Evolutionary conservation across 768 basidiomycete species (phyloP), one percentile per base, ranked within the genome.

Genomic region (Tylopilus cervinicoccineus): DNA sequence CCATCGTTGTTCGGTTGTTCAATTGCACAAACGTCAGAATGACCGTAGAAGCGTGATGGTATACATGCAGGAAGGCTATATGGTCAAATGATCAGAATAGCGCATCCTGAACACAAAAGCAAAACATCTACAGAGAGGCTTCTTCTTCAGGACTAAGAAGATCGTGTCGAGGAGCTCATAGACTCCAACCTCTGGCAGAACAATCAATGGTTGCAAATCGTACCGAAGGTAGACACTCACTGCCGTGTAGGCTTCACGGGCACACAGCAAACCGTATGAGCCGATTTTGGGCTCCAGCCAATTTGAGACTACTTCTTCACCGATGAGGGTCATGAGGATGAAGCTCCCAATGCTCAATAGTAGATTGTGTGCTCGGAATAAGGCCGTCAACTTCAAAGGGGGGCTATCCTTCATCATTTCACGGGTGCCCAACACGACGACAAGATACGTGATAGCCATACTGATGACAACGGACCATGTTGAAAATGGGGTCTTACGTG

Each of bases 131-230:
- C 93, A 84, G 42, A 97, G 77, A 9, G 89, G 91, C 70, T 97
- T 98, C 80, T 97, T 98, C 82, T 95, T 98, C 59, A 95, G 72
- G 23, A 88, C 88, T 48, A 98, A 81, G 79, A 97, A 97, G 53
- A 95, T 78, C 22, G 94, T 97, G 75, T 97, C 94, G 53, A 93
- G 64, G 50, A 96, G 78, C 70, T 98, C 94, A 54, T 94, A 74
- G 70, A 95, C 71, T 95, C 87, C 70, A 95, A 71, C 62, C 81
- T 80, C 91, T 94, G 39, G 24, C 46, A 38, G 26, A 3, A 45
- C 9, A 9, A 5, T 27, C 26, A 32, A n/a, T n/a, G n/a, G 48
- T 40, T 27, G 26, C n/a, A n/a, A n/a, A n/a, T 27, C 5, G 26
- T 27, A 27, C 5, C 9, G 26, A 27, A 27, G 6, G 20, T 22